These are phyloP conservation scores for Claviceps cyperi DNA, from an alignment of 2,329 filamentous ascomycete genomes.

Conservation along the genomic window DNA sequence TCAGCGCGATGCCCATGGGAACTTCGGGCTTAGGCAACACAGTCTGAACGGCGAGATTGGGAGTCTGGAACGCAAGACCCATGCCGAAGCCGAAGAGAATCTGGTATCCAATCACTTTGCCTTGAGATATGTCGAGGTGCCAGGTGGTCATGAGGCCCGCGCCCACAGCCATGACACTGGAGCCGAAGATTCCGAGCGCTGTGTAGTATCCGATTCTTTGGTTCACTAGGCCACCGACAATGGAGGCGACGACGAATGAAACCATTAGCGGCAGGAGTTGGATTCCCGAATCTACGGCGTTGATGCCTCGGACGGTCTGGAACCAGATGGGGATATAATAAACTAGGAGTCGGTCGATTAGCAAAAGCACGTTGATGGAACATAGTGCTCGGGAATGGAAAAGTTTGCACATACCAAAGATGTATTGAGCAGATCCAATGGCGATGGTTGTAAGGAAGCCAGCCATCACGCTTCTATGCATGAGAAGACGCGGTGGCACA, in stretches of 20 bases:
- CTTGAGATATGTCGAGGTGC: conserved; percentile 26
- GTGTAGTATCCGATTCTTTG: conserved; percentile 45
- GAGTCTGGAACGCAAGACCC: conserved; percentile 44
- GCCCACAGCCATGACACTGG: conserved; percentile 35
- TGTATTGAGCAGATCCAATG: neutral
- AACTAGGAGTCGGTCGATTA: neutral
- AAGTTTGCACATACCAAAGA: conserved; percentile 12
- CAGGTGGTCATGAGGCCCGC: conserved; percentile 45
- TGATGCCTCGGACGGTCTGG: conserved; percentile 39
- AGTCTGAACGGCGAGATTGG: conserved; percentile 41
- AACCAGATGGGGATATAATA: conserved; percentile 12
- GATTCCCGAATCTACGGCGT: conserved; percentile 39
- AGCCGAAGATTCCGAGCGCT: conserved; percentile 38
- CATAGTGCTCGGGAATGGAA: too few relatives aligned
- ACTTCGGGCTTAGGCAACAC: conserved; percentile 37
- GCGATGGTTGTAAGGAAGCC: conserved; percentile 14
- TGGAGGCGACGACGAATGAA: conserved; percentile 36
- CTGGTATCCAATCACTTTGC: conserved; percentile 46
- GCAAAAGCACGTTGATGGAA: too few relatives aligned
- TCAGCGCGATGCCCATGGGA: conserved; percentile 29
- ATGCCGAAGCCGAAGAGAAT: conserved; percentile 44
- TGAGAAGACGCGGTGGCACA: conserved; percentile 24
- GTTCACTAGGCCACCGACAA: conserved; percentile 32
- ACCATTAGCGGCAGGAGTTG: conserved; percentile 43
- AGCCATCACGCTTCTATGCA: conserved; percentile 22